Evolutionary conservation across 805 yeast genomes (phyloP), one percentile per base, ranked within the genome.

Genomic region (Candida quercuum): DNA sequence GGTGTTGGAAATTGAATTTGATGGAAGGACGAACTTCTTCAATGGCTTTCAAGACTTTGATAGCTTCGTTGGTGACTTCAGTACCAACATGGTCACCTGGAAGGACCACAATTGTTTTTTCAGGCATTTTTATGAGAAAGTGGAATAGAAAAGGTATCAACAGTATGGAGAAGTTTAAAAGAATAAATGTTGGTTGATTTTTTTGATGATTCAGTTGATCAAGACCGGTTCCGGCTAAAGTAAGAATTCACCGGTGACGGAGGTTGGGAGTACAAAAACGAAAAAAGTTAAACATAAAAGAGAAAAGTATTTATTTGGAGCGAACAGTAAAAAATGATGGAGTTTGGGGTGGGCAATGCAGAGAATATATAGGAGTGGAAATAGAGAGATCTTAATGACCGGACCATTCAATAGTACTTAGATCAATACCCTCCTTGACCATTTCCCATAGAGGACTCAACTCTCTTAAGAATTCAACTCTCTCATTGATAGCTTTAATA

Each of bases 51-150:
- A 93, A 72, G 23, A 93, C 96, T 61, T 91, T 91, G 54, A 89
- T 78, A 34, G 99, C 97, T 69, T 89, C 97, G 19, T 69, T 79
- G 39, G 85, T 77, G 47, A 89, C 77, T 64, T 93, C 99, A 35
- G 84, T 77, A 52, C 99, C 99, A 45, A 86, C 96, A 59, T 93
- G 98, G 69, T 93, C 99, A 54, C 99, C 99, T 41, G 97, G 95
- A 27, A 91, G 72, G 38, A 91, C 75, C 26, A 93, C 94, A 52
- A 91, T 80, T 38, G 74, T 86, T 61, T 87, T 88, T 28, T 32
- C 28, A 9, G 32, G 15, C 32, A 29, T 29, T 19, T 18, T 29
- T 11, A 8, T n/a, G n/a, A n/a, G n/a, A n/a, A n/a, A n/a, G n/a
- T n/a, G n/a, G n/a, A n/a, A n/a, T n/a, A n/a, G n/a, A n/a, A n/a